Evolutionary conservation across 345 rosid species (phyloP).

Genomic region (Eucalyptus victrix): DNA sequence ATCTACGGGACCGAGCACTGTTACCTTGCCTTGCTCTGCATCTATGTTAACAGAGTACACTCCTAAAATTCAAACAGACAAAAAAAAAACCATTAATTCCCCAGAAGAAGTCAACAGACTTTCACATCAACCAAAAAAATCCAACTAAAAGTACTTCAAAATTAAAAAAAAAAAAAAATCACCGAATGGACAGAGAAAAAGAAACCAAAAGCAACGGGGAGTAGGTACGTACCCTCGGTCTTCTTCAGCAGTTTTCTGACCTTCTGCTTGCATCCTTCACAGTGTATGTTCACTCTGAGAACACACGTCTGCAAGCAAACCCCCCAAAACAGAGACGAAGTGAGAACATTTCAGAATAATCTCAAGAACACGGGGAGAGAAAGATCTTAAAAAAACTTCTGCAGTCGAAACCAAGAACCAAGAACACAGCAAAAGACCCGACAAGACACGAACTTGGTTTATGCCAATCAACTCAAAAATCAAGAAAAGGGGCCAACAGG

Average conservation of each 20-base stretch:
- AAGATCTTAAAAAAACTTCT: background rate
- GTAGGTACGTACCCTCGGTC: slow-evolving; percentile 40
- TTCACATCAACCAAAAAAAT: background rate
- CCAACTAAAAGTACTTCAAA: background rate
- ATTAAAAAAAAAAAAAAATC: background rate
- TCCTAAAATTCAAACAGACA: slow-evolving; percentile 20
- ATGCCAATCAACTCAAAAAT: background rate
- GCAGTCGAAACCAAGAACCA: background rate
- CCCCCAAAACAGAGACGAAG: background rate
- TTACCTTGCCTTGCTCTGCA: slow-evolving; percentile 81
- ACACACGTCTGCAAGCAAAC: slow-evolving; percentile 45
- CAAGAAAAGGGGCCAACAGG: background rate
- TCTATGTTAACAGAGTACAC: slow-evolving; percentile 53
- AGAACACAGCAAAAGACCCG: background rate
- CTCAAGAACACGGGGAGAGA: background rate
- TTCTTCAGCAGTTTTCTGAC: slow-evolving; percentile 66
- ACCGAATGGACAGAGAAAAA: background rate
- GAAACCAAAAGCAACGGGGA: background rate
- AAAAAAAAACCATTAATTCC: background rate
- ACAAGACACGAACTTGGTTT: background rate
- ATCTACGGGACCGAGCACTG: slow-evolving; percentile 78
- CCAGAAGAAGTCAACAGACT: background rate
- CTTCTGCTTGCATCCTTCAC: slow-evolving; percentile 86
- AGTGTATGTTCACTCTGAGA: slow-evolving; percentile 80
- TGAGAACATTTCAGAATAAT: background rate